Evolutionary conservation across 345 rosid genomes (phyloP).

Genomic region (Lagerstroemia speciosa): DNA sequence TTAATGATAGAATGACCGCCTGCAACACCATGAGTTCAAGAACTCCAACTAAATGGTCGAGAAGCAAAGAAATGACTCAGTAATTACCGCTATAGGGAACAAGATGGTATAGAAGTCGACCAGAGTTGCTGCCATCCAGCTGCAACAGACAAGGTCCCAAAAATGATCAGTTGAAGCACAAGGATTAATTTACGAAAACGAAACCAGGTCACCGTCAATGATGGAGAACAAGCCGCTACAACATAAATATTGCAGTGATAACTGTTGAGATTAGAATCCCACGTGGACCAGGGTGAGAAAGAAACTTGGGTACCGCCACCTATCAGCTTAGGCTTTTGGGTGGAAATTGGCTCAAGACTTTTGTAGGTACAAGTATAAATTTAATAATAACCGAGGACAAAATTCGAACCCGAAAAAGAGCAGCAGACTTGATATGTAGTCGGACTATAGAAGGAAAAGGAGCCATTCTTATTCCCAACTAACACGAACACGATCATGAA

Average conservation of each 20-base stretch:
- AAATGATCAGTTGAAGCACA: neutral
- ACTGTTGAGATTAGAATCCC: no score
- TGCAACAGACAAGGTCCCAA: constrained; percentile 13
- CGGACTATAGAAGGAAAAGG: neutral
- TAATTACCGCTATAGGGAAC: constrained; percentile 47
- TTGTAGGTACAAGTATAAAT: no score
- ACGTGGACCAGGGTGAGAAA: no score
- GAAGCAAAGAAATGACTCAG: neutral
- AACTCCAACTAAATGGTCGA: neutral
- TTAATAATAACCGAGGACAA: no score
- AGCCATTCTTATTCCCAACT: no score
- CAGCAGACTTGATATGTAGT: no score
- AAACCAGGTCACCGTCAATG: neutral
- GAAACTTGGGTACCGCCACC: no score
- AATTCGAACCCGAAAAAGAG: neutral
- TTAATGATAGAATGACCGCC: neutral
- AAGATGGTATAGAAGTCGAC: constrained; percentile 61
- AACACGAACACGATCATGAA: neutral
- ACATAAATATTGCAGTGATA: neutral
- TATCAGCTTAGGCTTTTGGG: no score
- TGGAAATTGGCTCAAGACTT: no score
- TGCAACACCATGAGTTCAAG: neutral
- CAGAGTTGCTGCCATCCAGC: constrained; percentile 74
- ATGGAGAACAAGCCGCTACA: neutral
- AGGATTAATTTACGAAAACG: neutral